Evolutionary conservation across 257 asterid species (phyloP).

Genomic region (Solanum medicagineum): DNA sequence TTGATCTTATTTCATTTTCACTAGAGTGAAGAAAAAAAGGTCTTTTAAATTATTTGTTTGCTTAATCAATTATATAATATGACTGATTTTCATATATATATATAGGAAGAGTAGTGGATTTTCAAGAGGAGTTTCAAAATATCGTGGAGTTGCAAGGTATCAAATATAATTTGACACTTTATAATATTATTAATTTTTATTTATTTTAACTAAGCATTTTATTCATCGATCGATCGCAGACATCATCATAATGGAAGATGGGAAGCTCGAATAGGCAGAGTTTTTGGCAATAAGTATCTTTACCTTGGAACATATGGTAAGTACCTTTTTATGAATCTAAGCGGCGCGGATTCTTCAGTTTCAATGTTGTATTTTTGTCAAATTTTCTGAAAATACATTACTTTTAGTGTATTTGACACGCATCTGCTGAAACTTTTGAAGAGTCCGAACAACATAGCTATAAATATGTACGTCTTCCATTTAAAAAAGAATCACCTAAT

Average conservation of each 20-base stretch:
- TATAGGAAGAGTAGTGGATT: conserved; percentile 83
- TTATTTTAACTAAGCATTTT: not conserved
- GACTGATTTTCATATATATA: not conserved
- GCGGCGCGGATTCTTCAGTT: too few relatives aligned
- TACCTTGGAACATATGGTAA: conserved; percentile 83
- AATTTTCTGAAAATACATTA: too few relatives aligned
- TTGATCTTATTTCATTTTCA: not conserved
- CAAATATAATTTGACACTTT: not conserved
- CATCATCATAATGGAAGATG: conserved; percentile 91
- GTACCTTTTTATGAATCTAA: not conserved
- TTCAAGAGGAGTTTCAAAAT: conserved; percentile 81
- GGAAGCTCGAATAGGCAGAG: conserved; percentile 87
- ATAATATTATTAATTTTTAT: not conserved
- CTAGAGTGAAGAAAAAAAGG: not conserved
- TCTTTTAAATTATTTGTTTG: not conserved
- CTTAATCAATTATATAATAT: not conserved
- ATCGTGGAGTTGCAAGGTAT: conserved; percentile 86
- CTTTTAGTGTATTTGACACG: too few relatives aligned
- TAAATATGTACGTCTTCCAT: too few relatives aligned
- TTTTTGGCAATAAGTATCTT: conserved; percentile 74
- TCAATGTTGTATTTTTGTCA: too few relatives aligned
- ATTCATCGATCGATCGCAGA: conserved; percentile 6
- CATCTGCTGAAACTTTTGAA: too few relatives aligned
- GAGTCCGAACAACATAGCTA: too few relatives aligned
- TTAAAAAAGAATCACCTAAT: too few relatives aligned